These are phyloP conservation scores for Gymnopus androsaceus DNA, from an alignment of 1,284 basidiomycete species.

Conservation along the genomic window DNA sequence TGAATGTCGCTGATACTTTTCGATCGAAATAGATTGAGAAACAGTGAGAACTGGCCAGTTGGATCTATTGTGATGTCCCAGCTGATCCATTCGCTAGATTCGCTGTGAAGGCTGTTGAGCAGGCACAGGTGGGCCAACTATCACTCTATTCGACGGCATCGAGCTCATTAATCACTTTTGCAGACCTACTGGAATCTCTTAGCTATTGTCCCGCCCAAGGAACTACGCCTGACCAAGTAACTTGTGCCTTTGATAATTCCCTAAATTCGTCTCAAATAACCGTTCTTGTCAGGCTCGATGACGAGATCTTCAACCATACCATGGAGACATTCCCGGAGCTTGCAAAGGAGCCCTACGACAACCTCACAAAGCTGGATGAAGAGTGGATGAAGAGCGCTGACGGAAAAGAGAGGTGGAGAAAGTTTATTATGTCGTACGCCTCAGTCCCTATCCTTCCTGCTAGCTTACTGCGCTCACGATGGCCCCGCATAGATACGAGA, in stretches of 20 bases:
- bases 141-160: conserved; percentile 14
- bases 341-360: conserved; percentile 60
- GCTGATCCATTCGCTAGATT: conserved; percentile 52
- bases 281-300: conserved; percentile 67
- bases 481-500: conserved; percentile 66
- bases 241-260: conserved; percentile 23
- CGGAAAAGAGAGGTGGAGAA: conserved; percentile 93
- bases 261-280: conserved; percentile 19
- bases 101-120: conserved; percentile 95
- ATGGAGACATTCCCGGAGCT: conserved; percentile 85
- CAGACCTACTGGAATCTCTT: conserved; percentile 97
- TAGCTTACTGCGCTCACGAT: background rate
- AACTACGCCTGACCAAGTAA: conserved; percentile 82
- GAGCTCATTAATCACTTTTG: conserved; percentile 6
- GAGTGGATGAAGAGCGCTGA: conserved; percentile 91
- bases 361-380: conserved; percentile 81
- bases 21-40: conserved; percentile 79
- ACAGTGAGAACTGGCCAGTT: conserved; percentile 65
- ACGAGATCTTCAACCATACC: conserved; percentile 87
- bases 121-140: conserved; percentile 72
- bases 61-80: background rate
- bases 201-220: conserved; percentile 77
- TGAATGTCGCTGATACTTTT: background rate
- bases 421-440: conserved; percentile 83
- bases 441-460: background rate